Conservation (phyloP, 2,329 filamentous ascomycete species). For the Coleophoma cylindrospora region DNA sequence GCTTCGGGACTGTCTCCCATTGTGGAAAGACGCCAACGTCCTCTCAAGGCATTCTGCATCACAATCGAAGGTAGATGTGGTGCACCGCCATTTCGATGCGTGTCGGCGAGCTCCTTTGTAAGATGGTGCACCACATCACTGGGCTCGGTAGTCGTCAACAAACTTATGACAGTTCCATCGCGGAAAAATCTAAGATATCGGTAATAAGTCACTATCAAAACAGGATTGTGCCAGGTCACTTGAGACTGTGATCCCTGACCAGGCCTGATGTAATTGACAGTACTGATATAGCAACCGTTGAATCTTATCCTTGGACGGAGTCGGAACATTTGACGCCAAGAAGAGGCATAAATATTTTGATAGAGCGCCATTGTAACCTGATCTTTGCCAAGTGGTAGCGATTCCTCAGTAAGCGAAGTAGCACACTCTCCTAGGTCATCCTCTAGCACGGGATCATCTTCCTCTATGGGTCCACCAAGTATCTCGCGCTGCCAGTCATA, state of each 20-base stretch:
- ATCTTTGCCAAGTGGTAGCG: slow-evolving; percentile 6
- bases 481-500: slow-evolving; percentile 67
- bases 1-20: slow-evolving; percentile 21
- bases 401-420: neutral
- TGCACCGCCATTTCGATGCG: slow-evolving; percentile 14
- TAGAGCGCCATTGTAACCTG: slow-evolving; percentile 26
- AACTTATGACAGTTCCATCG: slow-evolving; percentile 75
- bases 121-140: slow-evolving; percentile 83
- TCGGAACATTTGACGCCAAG: slow-evolving; percentile 71
- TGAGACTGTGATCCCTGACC: slow-evolving; percentile 69
- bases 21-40: slow-evolving; percentile 56
- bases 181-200: slow-evolving; percentile 94
- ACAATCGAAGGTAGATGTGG: slow-evolving; percentile 43
- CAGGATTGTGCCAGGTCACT: slow-evolving; percentile 72
- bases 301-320: slow-evolving; percentile 82
- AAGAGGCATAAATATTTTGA: slow-evolving; percentile 37
- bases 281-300: slow-evolving; percentile 94
- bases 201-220: slow-evolving; percentile 97
- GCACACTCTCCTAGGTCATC: slow-evolving; percentile 5
- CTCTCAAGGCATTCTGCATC: slow-evolving; percentile 64
- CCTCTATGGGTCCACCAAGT: slow-evolving; percentile 46
- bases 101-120: slow-evolving; percentile 60
- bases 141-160: slow-evolving; percentile 78
- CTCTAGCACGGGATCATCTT: slow-evolving; percentile 5
- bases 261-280: slow-evolving; percentile 87